Evolutionary conservation across 2,329 filamentous ascomycete species (phyloP).

Genomic region (Phialophora verrucosa): DNA sequence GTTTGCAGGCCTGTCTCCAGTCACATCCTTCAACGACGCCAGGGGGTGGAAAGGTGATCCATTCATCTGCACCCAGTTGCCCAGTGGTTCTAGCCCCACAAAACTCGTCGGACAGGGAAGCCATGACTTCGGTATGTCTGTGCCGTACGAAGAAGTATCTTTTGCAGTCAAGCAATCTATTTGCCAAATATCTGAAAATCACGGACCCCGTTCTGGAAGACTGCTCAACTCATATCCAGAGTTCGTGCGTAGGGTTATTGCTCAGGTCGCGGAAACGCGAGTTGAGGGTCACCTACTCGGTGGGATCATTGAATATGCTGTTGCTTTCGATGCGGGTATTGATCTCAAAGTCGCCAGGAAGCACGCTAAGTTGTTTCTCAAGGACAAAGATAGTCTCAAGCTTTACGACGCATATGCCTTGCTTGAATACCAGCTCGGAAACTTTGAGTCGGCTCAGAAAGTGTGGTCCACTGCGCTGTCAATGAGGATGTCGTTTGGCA

Average conservation of each 20-base stretch:
- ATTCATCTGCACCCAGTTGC: slow-evolving; percentile 72
- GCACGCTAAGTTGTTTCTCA: slow-evolving; percentile 74
- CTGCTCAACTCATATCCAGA: slow-evolving; percentile 43
- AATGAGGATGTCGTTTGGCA: slow-evolving; percentile 55
- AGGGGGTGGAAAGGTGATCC: slow-evolving; percentile 47
- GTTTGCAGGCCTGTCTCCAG: slow-evolving; percentile 69
- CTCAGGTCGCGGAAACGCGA: slow-evolving; percentile 58
- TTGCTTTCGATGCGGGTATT: slow-evolving; percentile 69
- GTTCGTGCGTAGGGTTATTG: slow-evolving; percentile 62
- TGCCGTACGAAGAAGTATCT: slow-evolving; percentile 9
- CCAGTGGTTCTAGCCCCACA: slow-evolving; percentile 51
- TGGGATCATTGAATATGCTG: slow-evolving; percentile 68
- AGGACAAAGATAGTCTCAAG: slow-evolving; percentile 66
- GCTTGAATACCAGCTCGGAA: slow-evolving; percentile 67
- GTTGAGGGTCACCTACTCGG: slow-evolving; percentile 49
- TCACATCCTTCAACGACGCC: slow-evolving; percentile 53
- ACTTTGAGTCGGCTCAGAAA: slow-evolving; percentile 63
- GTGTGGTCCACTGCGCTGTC: slow-evolving; percentile 72
- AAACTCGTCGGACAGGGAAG: neutral
- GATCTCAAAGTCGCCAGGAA: slow-evolving; percentile 67
- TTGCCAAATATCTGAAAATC: neutral
- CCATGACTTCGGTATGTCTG: neutral
- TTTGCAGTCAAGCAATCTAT: neutral
- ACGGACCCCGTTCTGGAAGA: slow-evolving; percentile 1
- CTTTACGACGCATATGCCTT: slow-evolving; percentile 82